Base-by-base conservation (phyloP, 371 early-diverging fungal species). In the Rhizomucor pusillus region DNA sequence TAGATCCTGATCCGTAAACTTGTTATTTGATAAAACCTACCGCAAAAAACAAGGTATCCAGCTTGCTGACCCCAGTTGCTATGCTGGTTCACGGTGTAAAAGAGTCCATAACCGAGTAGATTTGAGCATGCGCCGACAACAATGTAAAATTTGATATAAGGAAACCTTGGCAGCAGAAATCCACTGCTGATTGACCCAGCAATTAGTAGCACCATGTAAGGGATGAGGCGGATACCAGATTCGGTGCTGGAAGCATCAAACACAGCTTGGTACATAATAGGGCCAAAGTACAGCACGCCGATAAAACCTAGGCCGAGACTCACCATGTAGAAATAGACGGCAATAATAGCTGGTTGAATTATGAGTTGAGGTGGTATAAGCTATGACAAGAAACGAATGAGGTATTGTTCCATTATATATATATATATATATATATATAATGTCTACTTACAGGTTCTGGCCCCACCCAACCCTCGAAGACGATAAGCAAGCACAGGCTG, bases 221-320 rank as follows among this genome's bases (percentile, higher is more conserved):
- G 78, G 29, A 77, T 66, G 3, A 77, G 53, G 19, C 78, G 74
- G 41, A 74, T 49, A 39, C 78, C 75, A 23, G 78, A 73, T n/a
- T 59, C 25, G 0, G 65, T 74, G 40, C 70, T 69, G 35, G 62
- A 47, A 2, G 72, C 74, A 22, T 62, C 72, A 58, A 66, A 77
- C 1, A 73, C 74, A 43, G 72, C 29, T 58, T 77, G 77, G 67
- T 79, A 87, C 37, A 74, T 80, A 29, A 82, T 46, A 4, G 91
- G 84, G 7, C 86, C 74, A 65, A 87, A 90, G 60, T 86, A 93
- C 16, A 90, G 60, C 11, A 84, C 73, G 22, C 82, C 79, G 43
- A 87, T 81, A 56, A 90, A 87, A 29, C 29, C 29, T 7, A 37
- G 14, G 0, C 25, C 41, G 0, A 43, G 25, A 6, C 22, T 13